Evolutionary conservation across 306 rosid genomes (phyloP), one percentile per base, ranked within the genome.

Genomic region (Coriaria nepalensis): DNA sequence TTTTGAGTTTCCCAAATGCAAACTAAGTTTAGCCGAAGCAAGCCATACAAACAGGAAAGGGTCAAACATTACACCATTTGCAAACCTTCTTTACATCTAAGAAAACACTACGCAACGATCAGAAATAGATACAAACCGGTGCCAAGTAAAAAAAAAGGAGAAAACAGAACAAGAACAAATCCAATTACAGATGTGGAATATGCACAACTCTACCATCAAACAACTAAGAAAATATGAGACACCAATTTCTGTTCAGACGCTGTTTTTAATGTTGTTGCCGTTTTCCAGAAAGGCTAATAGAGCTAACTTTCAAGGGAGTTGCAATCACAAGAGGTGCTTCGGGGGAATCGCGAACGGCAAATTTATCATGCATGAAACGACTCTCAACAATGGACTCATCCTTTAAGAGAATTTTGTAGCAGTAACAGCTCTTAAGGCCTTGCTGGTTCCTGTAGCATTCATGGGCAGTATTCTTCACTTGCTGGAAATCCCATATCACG

Each of bases 401-500:
- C 76, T 87, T 87, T 69, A 87, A 45, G 35, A 87, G 56, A 41
- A 78, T 87, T 79, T 87, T 87, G 53, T 87, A 83, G 53, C 94
- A 87, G 68, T 87, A 87, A 62, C 96, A 87, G 73, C 94, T 80
- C 70, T 83, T 87, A 56, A 83, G 83, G n/a, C 96, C 96, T 80
- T 87, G 79, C 65, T 80, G 93, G 66, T 78, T 87, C 61, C 79
- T 43, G 68, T 87, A 83, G 56, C 96, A 87, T 33, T 65, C 79
- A 51, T 87, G 96, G 37, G 74, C 85, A 67, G 73, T 83, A 72
- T 80, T 83, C 69, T 80, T 87, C 58, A 87, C 96, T 60, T 50
- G 87, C 77, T 83, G 96, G 68, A 87, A 83, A 65, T 87, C 93
- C 96, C 96, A 87, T 69, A 87, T 80, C 66, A 87, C 94, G n/a